These are phyloP conservation scores for Eucalyptus shirleyi DNA, from an alignment of 345 rosid genomes.

Conservation along the genomic window DNA sequence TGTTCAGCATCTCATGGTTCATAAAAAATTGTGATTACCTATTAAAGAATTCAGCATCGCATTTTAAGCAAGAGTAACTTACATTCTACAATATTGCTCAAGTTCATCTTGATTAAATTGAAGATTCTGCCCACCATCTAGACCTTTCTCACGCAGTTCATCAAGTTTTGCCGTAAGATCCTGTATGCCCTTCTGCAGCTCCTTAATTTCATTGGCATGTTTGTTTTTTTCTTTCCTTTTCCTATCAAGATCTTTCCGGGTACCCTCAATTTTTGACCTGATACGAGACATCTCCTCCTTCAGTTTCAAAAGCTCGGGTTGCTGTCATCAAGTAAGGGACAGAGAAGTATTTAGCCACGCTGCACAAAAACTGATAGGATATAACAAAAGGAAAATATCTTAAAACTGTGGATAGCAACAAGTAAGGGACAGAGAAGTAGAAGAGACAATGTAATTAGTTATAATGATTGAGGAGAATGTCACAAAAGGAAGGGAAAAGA, in stretches of 20 bases:
- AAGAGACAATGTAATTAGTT: background rate
- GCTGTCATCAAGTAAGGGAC: slow-evolving; percentile 26
- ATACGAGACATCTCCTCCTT: slow-evolving; percentile 82
- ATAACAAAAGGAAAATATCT: background rate
- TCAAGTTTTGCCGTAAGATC: slow-evolving; percentile 71
- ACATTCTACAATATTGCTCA: slow-evolving; percentile 80
- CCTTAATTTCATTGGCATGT: slow-evolving; percentile 50
- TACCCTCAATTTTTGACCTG: slow-evolving; percentile 74
- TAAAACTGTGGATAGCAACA: background rate
- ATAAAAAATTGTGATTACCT: background rate
- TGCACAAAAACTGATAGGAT: background rate
- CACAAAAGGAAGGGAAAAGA: background rate
- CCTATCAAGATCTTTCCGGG: slow-evolving; percentile 64
- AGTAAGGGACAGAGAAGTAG: background rate
- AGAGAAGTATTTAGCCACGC: background rate
- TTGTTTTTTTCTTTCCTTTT: slow-evolving; percentile 65
- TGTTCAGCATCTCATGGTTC: background rate
- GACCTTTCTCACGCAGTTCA: slow-evolving; percentile 61
- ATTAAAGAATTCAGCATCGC: background rate
- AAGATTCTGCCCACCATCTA: slow-evolving; percentile 70
- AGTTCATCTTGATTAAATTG: slow-evolving; percentile 73
- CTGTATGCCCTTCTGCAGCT: slow-evolving; percentile 51
- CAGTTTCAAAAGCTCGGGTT: slow-evolving; percentile 85
- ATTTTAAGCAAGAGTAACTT: slow-evolving; percentile 10
- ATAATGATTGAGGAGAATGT: background rate